Evolutionary conservation across 768 basidiomycete genomes (phyloP).

Genomic region (Russula virescens): DNA sequence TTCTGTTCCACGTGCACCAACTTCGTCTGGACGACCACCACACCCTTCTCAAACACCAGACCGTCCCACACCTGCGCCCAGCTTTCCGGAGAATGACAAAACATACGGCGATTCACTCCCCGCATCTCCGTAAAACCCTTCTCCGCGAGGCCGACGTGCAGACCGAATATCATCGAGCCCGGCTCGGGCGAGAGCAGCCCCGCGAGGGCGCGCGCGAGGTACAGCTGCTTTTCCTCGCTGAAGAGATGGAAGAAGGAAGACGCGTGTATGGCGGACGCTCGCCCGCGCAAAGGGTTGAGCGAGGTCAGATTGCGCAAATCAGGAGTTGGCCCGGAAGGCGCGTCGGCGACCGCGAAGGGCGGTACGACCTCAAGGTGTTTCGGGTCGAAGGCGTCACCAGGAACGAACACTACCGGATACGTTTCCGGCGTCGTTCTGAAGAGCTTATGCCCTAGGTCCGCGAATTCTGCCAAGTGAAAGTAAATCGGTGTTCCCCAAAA

Average conservation of each 20-base stretch:
- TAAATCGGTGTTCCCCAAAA: neutral
- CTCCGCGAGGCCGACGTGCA: neutral
- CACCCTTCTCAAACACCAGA: constrained; percentile 22
- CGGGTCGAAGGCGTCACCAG: constrained; percentile 50
- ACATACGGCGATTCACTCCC: neutral
- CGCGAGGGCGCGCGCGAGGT: constrained; percentile 39
- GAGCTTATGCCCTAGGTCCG: constrained; percentile 56
- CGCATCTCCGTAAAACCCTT: neutral
- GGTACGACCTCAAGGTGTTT: constrained; percentile 34
- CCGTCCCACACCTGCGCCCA: constrained; percentile 26
- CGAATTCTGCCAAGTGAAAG: constrained; percentile 39
- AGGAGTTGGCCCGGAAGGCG: constrained; percentile 24
- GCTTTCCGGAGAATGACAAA: constrained; percentile 20
- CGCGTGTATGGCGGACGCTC: constrained; percentile 45
- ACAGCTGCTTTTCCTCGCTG: constrained; percentile 30
- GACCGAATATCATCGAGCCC: constrained; percentile 30
- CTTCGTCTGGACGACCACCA: constrained; percentile 17
- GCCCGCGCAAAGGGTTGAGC: constrained; percentile 42
- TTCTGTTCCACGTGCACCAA: neutral
- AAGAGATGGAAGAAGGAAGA: constrained; percentile 50
- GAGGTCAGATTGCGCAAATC: constrained; percentile 34
- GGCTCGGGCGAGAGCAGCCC: constrained; percentile 37
- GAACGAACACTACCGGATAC: constrained; percentile 51
- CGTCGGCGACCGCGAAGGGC: constrained; percentile 26
- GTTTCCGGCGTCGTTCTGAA: constrained; percentile 47